Conservation (phyloP, 2,329 filamentous ascomycete genomes). For the Paracoccidioides brasiliensis region DNA sequence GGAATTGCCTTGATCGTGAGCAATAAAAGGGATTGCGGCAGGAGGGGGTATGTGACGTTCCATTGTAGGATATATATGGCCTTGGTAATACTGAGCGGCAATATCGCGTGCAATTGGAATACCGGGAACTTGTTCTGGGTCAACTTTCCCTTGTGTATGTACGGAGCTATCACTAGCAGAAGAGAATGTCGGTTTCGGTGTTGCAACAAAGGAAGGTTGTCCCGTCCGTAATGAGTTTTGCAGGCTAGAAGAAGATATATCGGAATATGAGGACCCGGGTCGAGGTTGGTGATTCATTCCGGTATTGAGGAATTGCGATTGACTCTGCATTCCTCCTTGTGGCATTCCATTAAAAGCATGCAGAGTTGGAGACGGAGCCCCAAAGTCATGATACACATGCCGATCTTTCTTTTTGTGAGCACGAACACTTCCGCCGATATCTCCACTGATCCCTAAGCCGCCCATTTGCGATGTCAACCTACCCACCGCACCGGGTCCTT, state of each 20-base stretch:
- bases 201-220: conserved; percentile 23
- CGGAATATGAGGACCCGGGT: conserved; percentile 20
- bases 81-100: conserved; percentile 70
- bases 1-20: conserved; percentile 91
- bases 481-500: conserved; percentile 22
- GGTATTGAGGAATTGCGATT: conserved; percentile 47
- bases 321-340: conserved; percentile 38
- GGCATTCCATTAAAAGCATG: conserved; percentile 59
- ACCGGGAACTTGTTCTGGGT: conserved; percentile 86
- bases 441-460: conserved; percentile 53
- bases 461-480: conserved; percentile 56
- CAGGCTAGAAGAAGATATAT: conserved; percentile 14
- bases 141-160: conserved; percentile 60
- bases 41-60: conserved; percentile 87
- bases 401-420: conserved; percentile 76
- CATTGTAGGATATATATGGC: conserved; percentile 86
- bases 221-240: conserved; percentile 29
- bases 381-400: conserved; percentile 81
- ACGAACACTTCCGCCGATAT: conserved; percentile 33
- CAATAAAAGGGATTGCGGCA: conserved; percentile 74
- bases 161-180: conserved; percentile 41
- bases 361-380: conserved; percentile 53
- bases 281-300: conserved; percentile 30
- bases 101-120: conserved; percentile 73
- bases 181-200: conserved; percentile 22